Evolutionary conservation across 75 land plant species (phyloP), one percentile per base, ranked within the genome.

Genomic region (Pinus albicaulis): DNA sequence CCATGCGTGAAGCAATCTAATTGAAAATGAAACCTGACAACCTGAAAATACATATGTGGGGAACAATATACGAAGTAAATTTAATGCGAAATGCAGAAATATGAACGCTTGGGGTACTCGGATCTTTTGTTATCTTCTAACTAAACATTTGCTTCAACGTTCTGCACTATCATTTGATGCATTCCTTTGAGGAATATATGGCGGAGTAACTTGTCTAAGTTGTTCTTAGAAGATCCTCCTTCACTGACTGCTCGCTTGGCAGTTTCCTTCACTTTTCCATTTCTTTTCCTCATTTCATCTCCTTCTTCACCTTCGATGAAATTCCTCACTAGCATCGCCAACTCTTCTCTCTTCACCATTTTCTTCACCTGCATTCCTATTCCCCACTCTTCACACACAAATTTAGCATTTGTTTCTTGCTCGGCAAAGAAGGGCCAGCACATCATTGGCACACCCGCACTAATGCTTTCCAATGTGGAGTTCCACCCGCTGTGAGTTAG

Each of bases 401-500:
- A 44, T 7, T 44, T 44, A 1, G 52, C 52, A 44, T 44, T 44
- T 44, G 52, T 44, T 44, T 80, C 80, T 71, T 93, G 93, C 77
- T 91, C 91, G 13, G 87, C 90, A 63, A 77, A 80, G 36, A 82
- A 44, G 3, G 96, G 93, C 93, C 92, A 88, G 0, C 91, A 85
- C 34, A 86, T 79, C 88, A 91, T 80, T 26, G 92, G 90, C 76
- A 89, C 78, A 0, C 91, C 93, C 0, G 82, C 78, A 48, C 70
- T 53, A 1, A 89, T 57, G 44, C 79, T 84, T 81, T 93, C 96
- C 65, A 93, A 10, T 1, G 71, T 78, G 26, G 93, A 93, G 83
- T 92, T 95, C 95, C 93, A 92, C 5, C 98, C 98, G 75, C 93
- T 89, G 74, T 93, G 95, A 0, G 89, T 88, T 38, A 93, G 78